A percentile compares a stretch with the other conserved stretches of the same genome.
Conservation (phyloP, 805 yeast species). For the Nakazawaea wyomingensis region DNA sequence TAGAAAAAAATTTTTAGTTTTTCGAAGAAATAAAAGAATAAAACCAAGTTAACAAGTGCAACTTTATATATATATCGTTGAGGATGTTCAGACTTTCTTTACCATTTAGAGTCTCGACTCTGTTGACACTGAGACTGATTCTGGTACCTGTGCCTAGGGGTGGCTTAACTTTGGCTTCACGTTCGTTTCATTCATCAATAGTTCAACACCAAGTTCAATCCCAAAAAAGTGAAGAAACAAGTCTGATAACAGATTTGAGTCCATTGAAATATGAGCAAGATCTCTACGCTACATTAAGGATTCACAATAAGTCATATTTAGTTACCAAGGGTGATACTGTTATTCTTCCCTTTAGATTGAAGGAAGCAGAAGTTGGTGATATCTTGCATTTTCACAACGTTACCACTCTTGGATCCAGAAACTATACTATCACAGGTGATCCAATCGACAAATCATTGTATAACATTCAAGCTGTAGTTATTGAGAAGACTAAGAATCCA, state of each 20-base stretch:
- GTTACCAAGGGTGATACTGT: constrained; percentile 90
- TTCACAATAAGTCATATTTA: constrained; percentile 80
- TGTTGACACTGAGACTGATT: too few species aligned
- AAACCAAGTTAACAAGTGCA: background rate
- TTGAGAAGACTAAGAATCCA: constrained; percentile 83
- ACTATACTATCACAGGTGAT: constrained; percentile 59
- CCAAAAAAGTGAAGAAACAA: constrained; percentile 3
- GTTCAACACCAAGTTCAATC: constrained; percentile 5
- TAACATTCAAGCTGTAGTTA: constrained; percentile 66
- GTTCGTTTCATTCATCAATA: constrained; percentile 7
- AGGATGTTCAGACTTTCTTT: constrained; percentile 1
- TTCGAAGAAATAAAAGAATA: background rate
- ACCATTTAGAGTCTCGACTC: too few species aligned
- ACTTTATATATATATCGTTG: background rate
- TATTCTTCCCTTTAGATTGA: constrained; percentile 71
- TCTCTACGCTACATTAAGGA: constrained; percentile 75
- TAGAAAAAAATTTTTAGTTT: background rate
- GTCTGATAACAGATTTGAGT: constrained; percentile 37
- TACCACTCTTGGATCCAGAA: constrained; percentile 78
- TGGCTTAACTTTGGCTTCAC: background rate
- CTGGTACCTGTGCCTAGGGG: background rate
- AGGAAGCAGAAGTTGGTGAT: constrained; percentile 80
- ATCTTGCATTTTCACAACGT: constrained; percentile 68
- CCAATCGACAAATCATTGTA: constrained; percentile 50
- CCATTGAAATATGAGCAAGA: constrained; percentile 63